A percentile compares a stretch with the other conserved stretches of the same genome.
Evolutionary conservation across 441 rosid genomes (phyloP).

Genomic region (Iberis amara): DNA sequence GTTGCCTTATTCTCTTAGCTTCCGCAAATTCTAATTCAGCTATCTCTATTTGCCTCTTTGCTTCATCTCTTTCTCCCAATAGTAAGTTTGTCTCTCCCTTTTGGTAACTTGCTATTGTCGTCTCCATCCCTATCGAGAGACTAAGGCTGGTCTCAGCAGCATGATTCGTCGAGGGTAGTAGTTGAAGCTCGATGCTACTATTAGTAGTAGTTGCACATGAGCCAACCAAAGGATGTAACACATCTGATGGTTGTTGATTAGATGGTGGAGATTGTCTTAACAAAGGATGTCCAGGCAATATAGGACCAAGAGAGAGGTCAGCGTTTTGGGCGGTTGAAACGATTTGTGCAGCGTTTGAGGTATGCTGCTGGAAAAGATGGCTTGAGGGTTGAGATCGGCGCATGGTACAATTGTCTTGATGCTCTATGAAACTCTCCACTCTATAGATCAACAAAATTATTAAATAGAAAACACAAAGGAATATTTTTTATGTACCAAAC

Average conservation of each 20-base stretch:
- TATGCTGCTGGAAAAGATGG: slow-evolving; percentile 38
- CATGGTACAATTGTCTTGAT: slow-evolving; percentile 71
- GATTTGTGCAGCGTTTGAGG: slow-evolving; percentile 52
- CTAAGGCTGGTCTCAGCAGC: slow-evolving; percentile 31
- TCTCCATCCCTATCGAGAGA: slow-evolving; percentile 37
- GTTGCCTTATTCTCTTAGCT: slow-evolving; percentile 70
- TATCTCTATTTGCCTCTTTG: slow-evolving; percentile 48
- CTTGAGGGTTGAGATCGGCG: slow-evolving; percentile 41
- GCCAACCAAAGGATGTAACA: slow-evolving; percentile 22
- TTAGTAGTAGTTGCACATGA: slow-evolving; percentile 2
- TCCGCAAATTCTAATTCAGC: slow-evolving; percentile 61
- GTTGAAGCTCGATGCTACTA: slow-evolving; percentile 30
- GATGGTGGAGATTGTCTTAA: slow-evolving; percentile 22
- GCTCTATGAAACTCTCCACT: slow-evolving; percentile 91
- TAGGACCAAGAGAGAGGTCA: slow-evolving; percentile 21
- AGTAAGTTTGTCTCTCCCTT: slow-evolving; percentile 40
- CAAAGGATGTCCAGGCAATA: slow-evolving; percentile 41
- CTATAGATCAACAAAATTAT: slow-evolving; percentile 32
- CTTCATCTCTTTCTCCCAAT: slow-evolving; percentile 52
- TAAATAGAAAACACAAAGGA: slow-evolving; percentile 21
- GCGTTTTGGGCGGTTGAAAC: slow-evolving; percentile 42
- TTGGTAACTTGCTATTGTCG: slow-evolving; percentile 23
- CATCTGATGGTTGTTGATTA: slow-evolving; percentile 20
- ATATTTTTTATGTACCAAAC: slow-evolving; percentile 6
- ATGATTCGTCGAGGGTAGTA: slow-evolving; percentile 23